These are phyloP conservation scores for Thalassiosira exigua DNA, from an alignment of 352 stramenopile genomes.

Conservation along the genomic window DNA sequence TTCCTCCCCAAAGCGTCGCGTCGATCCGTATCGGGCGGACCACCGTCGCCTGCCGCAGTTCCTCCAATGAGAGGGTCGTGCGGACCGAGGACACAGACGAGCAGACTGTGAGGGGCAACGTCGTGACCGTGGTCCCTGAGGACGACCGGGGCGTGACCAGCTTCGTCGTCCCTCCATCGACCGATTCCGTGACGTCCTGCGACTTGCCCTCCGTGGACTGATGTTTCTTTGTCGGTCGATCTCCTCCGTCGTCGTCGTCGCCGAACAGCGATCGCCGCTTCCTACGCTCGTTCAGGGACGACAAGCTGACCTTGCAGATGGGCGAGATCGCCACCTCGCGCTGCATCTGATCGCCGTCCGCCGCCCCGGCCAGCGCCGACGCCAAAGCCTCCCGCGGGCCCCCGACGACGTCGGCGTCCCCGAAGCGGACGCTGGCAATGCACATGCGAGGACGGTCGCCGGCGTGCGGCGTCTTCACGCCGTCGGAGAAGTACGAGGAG, in stretches of 20 bases:
- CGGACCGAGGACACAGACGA: slow-evolving; percentile 38
- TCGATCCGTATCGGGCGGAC: neutral
- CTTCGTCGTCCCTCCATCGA: slow-evolving; percentile 6
- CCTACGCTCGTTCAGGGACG: slow-evolving; percentile 14
- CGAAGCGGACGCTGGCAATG: slow-evolving; percentile 58
- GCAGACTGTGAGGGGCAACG: slow-evolving; percentile 52
- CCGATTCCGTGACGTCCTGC: slow-evolving; percentile 10
- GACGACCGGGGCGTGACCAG: slow-evolving; percentile 36
- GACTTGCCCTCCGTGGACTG: neutral
- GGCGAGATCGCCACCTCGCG: slow-evolving; percentile 58
- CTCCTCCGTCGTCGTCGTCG: slow-evolving; percentile 4
- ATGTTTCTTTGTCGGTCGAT: neutral
- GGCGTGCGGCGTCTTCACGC: slow-evolving; percentile 47
- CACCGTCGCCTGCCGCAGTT: neutral
- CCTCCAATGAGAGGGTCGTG: slow-evolving; percentile 26
- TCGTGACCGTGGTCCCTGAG: slow-evolving; percentile 49
- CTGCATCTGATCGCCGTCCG: slow-evolving; percentile 26
- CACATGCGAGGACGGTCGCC: slow-evolving; percentile 47
- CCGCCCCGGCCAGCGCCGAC: neutral
- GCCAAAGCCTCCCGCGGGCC: neutral
- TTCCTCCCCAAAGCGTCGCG: neutral
- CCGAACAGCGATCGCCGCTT: slow-evolving; percentile 38
- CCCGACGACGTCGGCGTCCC: too few relatives aligned
- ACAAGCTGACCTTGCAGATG: slow-evolving; percentile 29
- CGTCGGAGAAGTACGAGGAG: slow-evolving; percentile 12